phyloP scores from a whole-genome alignment of 192 early-diverging fungal genomes.

The Mortierella claussenii region DNA sequence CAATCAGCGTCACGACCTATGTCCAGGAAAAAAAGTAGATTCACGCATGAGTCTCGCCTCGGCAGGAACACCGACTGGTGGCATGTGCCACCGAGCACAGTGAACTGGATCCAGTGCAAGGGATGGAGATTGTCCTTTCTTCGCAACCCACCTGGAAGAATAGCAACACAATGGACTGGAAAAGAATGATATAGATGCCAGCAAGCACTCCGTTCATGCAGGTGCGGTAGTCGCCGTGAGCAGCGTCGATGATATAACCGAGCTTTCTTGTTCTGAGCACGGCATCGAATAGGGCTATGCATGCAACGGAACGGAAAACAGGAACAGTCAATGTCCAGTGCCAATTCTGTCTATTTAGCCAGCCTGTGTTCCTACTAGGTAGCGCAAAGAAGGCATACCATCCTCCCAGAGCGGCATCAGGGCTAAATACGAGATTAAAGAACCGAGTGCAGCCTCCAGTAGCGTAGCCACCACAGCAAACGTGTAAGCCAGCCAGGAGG shows the following conservation, averaged over 20 bases:
- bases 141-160: slow-evolving; percentile 48
- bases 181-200: slow-evolving; percentile 31
- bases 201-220: slow-evolving; percentile 36
- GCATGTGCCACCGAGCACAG: no score
- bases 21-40: no score
- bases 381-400: slow-evolving; percentile 14
- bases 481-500: slow-evolving; percentile 66
- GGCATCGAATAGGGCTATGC: slow-evolving; percentile 64
- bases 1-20: slow-evolving; percentile 60
- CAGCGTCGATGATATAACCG: slow-evolving; percentile 53
- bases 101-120: no score
- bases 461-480: slow-evolving; percentile 61
- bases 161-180: slow-evolving; percentile 45
- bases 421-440: slow-evolving; percentile 64
- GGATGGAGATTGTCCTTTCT: no score
- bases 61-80: no score
- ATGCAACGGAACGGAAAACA: background rate
- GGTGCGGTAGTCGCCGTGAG: slow-evolving; percentile 47
- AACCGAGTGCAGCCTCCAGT: slow-evolving; percentile 61
- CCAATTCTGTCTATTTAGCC: no score
- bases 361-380: no score
- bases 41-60: no score
- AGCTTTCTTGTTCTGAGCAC: slow-evolving; percentile 58
- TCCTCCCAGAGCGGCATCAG: slow-evolving; percentile 68
- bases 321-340: background rate